These are phyloP conservation scores for Typha latifolia DNA, from an alignment of 176 grass and related monocot genomes.

Conservation along the genomic window DNA sequence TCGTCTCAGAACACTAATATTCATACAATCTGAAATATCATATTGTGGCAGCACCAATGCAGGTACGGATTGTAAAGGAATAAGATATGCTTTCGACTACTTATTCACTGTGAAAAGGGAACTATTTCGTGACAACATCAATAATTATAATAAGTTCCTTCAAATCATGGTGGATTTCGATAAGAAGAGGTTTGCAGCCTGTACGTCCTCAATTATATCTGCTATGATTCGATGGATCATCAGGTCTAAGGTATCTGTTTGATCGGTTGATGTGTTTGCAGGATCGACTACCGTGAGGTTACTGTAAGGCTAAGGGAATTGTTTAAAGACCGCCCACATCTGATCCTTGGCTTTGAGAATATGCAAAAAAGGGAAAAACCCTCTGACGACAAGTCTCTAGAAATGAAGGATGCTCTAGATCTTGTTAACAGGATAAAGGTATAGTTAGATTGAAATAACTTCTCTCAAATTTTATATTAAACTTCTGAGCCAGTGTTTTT, in stretches of 20 bases:
- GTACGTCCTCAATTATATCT: not conserved
- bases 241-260: not conserved
- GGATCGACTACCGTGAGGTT: not conserved
- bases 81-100: not conserved
- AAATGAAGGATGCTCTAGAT: not conserved
- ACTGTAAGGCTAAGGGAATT: not conserved
- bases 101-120: not conserved
- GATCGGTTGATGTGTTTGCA: not conserved
- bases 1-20: no score
- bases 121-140: not conserved
- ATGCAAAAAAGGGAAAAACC: not conserved
- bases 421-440: not conserved
- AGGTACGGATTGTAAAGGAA: not conserved
- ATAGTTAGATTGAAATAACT: not conserved
- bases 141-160: not conserved
- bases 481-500: not conserved
- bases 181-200: not conserved
- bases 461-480: not conserved
- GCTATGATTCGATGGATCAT: not conserved
- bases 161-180: not conserved
- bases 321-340: not conserved
- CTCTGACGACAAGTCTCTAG: not conserved
- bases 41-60: not conserved
- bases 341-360: not conserved
- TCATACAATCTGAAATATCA: not conserved